Evolutionary conservation across 108 stramenopile species (phyloP), one percentile per base, ranked within the genome.

Genomic region (Skeletonema potamos): DNA sequence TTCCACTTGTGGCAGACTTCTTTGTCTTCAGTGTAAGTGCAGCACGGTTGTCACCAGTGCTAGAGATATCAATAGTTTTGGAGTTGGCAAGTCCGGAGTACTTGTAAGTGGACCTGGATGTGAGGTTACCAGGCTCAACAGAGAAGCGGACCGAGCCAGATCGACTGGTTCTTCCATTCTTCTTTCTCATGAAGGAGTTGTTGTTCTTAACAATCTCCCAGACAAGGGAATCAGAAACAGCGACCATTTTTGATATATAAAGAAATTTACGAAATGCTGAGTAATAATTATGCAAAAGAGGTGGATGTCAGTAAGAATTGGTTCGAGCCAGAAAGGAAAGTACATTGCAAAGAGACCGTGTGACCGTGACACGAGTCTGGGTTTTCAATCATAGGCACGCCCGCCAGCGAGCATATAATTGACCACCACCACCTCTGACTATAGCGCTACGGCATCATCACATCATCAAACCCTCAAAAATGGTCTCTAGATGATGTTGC

Each of bases 41-140:
- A 62, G 95, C 93, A 58, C 86, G 83, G 82, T 94, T 84, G 62
- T 88, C 90, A 59, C 64, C 66, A 20, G 89, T 89, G 76, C 81
- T 72, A 18, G 73, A 68, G 46, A 98, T 81, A 58, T 87, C 90
- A 62, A 85, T 72, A 6, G 89, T 83, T 89, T 96, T 94, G 61
- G 82, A 72, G 89, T 95, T 96, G 76, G 97, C 96, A 66, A 98
- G 41, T 58, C 96, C 96, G 33, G 88, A 92, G 74, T 91, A 97
- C 92, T 97, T 97, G 96, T 85, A 92, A 51, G 78, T 83, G 66
- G 94, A 96, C 60, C 89, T 62, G 58, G 80, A 87, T 80, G 76
- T 89, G 70, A 97, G 68, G 90, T 98, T 98, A 57, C 91, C 93
- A 63, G 83, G 84, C 80, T 97, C 98, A 26, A 83, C 68, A 44